phyloP scores from a whole-genome alignment of 1,139 yeast genomes.

The Lizanozyma gosingica region DNA sequence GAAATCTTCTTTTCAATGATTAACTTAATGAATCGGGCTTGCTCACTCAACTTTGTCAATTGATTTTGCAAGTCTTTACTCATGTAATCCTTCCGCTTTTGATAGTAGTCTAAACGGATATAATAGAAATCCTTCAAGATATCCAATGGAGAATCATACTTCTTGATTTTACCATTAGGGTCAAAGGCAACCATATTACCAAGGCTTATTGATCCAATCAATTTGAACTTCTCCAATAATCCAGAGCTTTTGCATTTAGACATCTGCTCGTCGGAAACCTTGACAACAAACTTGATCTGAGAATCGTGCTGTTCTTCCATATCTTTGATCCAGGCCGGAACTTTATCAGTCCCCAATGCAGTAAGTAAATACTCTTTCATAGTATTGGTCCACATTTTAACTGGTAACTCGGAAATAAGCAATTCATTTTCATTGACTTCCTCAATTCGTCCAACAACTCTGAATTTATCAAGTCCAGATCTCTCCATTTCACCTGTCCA shows the following conservation, averaged over 20 bases:
- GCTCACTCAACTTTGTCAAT: conserved; percentile 65
- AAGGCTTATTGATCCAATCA: conserved; percentile 58
- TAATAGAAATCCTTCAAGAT: conserved; percentile 78
- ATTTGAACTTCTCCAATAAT: conserved; percentile 72
- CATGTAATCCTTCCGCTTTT: conserved; percentile 78
- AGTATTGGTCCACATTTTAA: conserved; percentile 85
- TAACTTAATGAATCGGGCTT: conserved; percentile 86
- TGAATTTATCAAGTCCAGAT: conserved; percentile 56
- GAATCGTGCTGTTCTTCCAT: conserved; percentile 90
- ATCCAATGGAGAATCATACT: conserved; percentile 65
- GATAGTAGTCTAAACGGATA: conserved; percentile 83
- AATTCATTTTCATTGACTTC: conserved; percentile 72
- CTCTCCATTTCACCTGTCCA: conserved; percentile 83
- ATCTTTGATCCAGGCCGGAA: conserved; percentile 83
- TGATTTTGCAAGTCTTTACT: conserved; percentile 64
- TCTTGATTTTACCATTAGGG: conserved; percentile 81
- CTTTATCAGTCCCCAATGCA: conserved; percentile 70
- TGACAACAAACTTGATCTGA: conserved; percentile 71
- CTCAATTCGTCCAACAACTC: conserved; percentile 71
- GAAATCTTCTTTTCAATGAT: conserved; percentile 68
- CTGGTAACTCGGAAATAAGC: conserved; percentile 89
- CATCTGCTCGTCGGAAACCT: conserved; percentile 75
- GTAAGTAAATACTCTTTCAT: conserved; percentile 76
- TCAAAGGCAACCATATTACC: conserved; percentile 96
- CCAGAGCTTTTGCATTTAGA: conserved; percentile 66